Percentiles rank a stretch among this genome's conserved stretches.
Conservation (phyloP, 768 basidiomycete species). For the Lactarius quietus region DNA sequence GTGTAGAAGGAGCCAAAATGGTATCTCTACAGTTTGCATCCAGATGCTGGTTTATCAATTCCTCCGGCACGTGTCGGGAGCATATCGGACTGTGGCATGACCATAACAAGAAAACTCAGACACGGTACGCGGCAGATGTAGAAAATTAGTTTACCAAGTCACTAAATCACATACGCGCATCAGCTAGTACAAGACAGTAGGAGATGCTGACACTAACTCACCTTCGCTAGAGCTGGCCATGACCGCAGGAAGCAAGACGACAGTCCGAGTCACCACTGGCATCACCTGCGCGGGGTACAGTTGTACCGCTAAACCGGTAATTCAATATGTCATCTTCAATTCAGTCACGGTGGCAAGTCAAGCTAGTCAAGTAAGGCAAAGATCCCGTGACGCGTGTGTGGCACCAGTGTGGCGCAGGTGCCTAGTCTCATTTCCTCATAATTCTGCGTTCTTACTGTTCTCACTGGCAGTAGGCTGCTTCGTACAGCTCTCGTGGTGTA, state of each 20-base stretch:
- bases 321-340: not conserved
- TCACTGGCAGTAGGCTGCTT: not conserved
- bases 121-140: not conserved
- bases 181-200: not conserved
- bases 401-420: not conserved
- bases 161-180: not conserved
- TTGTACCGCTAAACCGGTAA: not conserved
- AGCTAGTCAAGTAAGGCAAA: not conserved
- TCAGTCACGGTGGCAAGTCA: no score
- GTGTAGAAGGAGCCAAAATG: slow-evolving; percentile 13
- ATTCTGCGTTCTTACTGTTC: not conserved
- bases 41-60: slow-evolving; percentile 20
- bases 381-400: not conserved
- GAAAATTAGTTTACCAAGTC: slow-evolving; percentile 14
- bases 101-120: not conserved
- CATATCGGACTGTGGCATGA: slow-evolving; percentile 17
- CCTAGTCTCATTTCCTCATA: not conserved
- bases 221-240: slow-evolving; percentile 17
- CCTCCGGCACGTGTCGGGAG: slow-evolving; percentile 16
- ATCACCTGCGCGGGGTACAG: not conserved
- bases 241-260: not conserved
- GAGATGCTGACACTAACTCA: not conserved
- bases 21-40: slow-evolving; percentile 20
- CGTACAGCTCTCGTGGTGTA: not conserved
- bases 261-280: not conserved